phyloP scores from a whole-genome alignment of 192 early-diverging fungal species.

The Phycomyces nitens region DNA sequence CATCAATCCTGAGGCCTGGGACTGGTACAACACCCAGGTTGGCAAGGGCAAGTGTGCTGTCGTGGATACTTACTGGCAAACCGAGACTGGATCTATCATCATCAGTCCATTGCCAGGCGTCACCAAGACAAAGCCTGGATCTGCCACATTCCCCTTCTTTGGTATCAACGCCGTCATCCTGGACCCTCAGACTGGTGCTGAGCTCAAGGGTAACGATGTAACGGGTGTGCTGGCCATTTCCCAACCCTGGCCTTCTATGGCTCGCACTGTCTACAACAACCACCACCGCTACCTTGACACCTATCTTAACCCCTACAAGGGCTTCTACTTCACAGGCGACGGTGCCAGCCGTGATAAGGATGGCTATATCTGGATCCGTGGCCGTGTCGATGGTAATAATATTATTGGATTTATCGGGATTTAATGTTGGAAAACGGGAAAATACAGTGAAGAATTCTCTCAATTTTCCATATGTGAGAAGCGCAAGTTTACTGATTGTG shows the following conservation, averaged over 20 bases:
- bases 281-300: constrained; percentile 90
- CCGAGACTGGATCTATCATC: constrained; percentile 92
- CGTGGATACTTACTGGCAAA: constrained; percentile 95
- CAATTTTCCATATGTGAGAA: too few species aligned
- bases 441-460: too few species aligned
- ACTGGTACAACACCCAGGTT: constrained; percentile 92
- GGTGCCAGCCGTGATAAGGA: constrained; percentile 88
- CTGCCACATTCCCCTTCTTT: constrained; percentile 95
- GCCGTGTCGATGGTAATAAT: constrained; percentile 60
- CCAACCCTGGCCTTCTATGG: constrained; percentile 86
- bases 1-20: constrained; percentile 96
- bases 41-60: constrained; percentile 82
- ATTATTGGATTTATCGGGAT: too few species aligned
- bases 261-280: constrained; percentile 85
- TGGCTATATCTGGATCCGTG: constrained; percentile 94
- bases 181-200: constrained; percentile 78
- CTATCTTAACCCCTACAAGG: constrained; percentile 86
- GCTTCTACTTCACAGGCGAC: constrained; percentile 96
- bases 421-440: too few species aligned
- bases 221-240: constrained; percentile 91
- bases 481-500: too few species aligned
- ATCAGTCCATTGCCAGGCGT: constrained; percentile 86
- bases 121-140: constrained; percentile 87
- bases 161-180: constrained; percentile 86
- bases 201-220: constrained; percentile 74